Base-by-base conservation (phyloP, 2,329 filamentous ascomycete genomes). In the Chaetomium sp. region DNA sequence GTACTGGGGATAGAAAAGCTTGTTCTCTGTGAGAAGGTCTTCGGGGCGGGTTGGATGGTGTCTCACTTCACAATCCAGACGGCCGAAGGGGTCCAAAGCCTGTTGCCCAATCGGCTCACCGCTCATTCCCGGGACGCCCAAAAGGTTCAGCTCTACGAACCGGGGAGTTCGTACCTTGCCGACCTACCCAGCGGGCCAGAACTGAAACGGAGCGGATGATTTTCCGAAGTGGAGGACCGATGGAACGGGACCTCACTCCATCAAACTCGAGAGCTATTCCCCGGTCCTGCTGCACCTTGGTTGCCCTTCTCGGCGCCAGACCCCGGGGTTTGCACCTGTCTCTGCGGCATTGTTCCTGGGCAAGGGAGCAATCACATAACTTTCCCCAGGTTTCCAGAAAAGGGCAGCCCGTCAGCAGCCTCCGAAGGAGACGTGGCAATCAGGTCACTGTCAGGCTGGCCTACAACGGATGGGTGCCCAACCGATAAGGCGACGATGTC, bases 31-130 rank as follows among this genome's bases (percentile, higher is more conserved):
- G 13, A 42, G 38, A 42, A n/a, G 38, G 45, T 10, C 9, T 9
- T 12, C 45, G 23, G 9, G 45, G n/a, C 45, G n/a, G 45, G 50
- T n/a, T n/a, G 8, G 33, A 16, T 16, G 25, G 38, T 25, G 45
- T 47, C 45, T 47, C 45, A 45, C 42, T 21, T 21, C 19, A 9
- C n/a, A n/a, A 35, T 38, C 45, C 31, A 35, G 57, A 38, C 27
- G 42, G 29, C 27, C 51, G 23, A 27, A 54, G 19, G 45, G 38
- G 29, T 12, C 27, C 27, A 55, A 55, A 47, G 8, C 21, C 45
- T 47, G 45, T 21, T 47, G 29, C 53, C 60, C 53, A 57, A 62
- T 57, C 45, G 47, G 35, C 23, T 63, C 62, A 59, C 62, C 62
- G 62, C 62, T 63, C 55, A 47, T 59, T 59, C 29, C 25, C 10